phyloP scores from a whole-genome alignment of 2,329 filamentous ascomycete genomes.

The Penicillium sp. region DNA sequence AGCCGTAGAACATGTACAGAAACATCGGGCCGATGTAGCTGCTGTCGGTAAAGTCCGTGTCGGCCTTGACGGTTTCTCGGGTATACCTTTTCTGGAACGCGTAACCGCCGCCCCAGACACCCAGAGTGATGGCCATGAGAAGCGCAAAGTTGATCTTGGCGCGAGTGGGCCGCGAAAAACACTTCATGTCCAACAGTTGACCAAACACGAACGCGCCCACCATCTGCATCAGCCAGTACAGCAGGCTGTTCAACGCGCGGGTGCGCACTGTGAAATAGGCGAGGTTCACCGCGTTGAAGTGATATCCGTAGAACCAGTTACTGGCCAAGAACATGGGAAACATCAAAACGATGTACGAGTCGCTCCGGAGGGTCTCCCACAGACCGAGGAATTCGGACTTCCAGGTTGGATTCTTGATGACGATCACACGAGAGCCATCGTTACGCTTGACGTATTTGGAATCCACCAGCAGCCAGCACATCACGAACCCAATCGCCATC shows the following conservation, averaged over 20 bases:
- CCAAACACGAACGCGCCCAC: slow-evolving; percentile 69
- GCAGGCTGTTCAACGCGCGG: slow-evolving; percentile 66
- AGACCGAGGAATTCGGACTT: slow-evolving; percentile 71
- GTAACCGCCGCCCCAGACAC: slow-evolving; percentile 77
- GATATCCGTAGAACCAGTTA: slow-evolving; percentile 76
- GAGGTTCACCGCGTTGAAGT: slow-evolving; percentile 67
- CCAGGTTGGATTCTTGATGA: slow-evolving; percentile 90
- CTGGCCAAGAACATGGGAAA: slow-evolving; percentile 79
- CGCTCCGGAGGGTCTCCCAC: slow-evolving; percentile 62
- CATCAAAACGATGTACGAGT: slow-evolving; percentile 67
- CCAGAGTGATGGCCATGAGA: slow-evolving; percentile 66
- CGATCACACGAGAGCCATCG: slow-evolving; percentile 72
- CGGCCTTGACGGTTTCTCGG: slow-evolving; percentile 36
- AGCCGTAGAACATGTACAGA: slow-evolving; percentile 83
- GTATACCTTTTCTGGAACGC: slow-evolving; percentile 63
- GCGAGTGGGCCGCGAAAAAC: slow-evolving; percentile 57
- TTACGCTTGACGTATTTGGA: slow-evolving; percentile 65
- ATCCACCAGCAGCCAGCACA: slow-evolving; percentile 66
- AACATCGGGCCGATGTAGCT: slow-evolving; percentile 76
- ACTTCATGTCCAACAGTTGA: slow-evolving; percentile 58
- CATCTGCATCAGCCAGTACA: slow-evolving; percentile 79
- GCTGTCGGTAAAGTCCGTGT: slow-evolving; percentile 59
- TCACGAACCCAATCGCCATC: slow-evolving; percentile 63
- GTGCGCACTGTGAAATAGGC: slow-evolving; percentile 69
- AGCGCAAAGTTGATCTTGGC: slow-evolving; percentile 59